Conservation (phyloP, 2,329 filamentous ascomycete genomes). For the Sordariomycetes sp. region DNA sequence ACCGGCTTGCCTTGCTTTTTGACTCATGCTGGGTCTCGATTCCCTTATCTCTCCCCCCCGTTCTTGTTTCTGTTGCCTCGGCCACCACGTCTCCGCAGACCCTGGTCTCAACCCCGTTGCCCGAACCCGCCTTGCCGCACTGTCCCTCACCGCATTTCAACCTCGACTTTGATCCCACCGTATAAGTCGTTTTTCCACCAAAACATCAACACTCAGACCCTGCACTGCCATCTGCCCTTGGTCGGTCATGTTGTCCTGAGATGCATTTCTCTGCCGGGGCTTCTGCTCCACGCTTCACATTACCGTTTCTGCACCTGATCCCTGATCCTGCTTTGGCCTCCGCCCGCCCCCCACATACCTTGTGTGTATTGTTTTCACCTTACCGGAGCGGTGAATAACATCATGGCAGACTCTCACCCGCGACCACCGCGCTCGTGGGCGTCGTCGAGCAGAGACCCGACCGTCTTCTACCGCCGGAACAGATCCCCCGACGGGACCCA, state of each 20-base stretch:
- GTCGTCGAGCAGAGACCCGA: background rate
- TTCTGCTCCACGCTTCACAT: background rate
- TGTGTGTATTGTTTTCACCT: background rate
- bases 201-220: background rate
- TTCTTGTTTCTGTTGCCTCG: background rate
- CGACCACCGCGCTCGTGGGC: background rate
- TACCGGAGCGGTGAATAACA: background rate
- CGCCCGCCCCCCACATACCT: background rate
- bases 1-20: background rate
- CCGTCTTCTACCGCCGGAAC: background rate
- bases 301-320: background rate
- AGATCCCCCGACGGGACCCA: background rate
- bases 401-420: background rate
- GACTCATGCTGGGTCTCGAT: background rate
- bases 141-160: background rate
- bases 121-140: background rate
- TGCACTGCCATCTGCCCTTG: background rate
- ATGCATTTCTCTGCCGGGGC: background rate
- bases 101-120: background rate
- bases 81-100: background rate
- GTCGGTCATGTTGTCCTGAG: background rate
- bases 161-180: background rate
- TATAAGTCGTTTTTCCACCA: background rate
- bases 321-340: no score
- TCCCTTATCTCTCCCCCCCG: background rate